Conservation (phyloP, 176 grass and related monocot species). For the Stipa capillata region DNA sequence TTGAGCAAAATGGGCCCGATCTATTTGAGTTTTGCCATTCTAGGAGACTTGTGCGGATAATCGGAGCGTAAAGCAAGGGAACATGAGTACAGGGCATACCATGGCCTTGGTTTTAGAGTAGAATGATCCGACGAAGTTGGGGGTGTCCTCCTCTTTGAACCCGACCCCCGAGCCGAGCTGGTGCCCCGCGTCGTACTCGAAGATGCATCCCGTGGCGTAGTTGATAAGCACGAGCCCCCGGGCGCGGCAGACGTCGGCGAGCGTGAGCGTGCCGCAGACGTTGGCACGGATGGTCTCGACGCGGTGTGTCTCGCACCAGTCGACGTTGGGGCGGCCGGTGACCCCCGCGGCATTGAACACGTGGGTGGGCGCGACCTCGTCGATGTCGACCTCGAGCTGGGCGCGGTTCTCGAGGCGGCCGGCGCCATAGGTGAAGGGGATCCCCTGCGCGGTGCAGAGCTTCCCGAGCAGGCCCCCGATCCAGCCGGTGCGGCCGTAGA, state of each 20-base stretch:
- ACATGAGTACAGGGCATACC: conserved; percentile 17
- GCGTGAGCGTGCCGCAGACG: conserved; percentile 76
- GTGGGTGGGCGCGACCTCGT: conserved; percentile 45
- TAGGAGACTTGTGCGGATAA: background rate
- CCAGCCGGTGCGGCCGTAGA: conserved; percentile 84
- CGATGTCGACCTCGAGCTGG: conserved; percentile 53
- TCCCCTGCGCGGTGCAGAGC: conserved; percentile 52
- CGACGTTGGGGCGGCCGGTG: conserved; percentile 84
- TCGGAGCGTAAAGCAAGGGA: background rate
- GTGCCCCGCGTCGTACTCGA: conserved; percentile 69
- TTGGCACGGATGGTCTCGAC: conserved; percentile 73
- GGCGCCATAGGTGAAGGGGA: conserved; percentile 55
- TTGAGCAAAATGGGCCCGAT: background rate
- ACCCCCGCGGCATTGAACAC: conserved; percentile 89
- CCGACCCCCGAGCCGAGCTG: conserved; percentile 56
- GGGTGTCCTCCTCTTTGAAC: conserved; percentile 82
- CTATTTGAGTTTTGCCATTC: background rate
- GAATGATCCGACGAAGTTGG: conserved; percentile 83
- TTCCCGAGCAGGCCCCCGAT: conserved; percentile 66
- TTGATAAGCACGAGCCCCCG: conserved; percentile 61
- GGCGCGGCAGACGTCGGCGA: conserved; percentile 70
- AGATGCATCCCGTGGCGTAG: conserved; percentile 85
- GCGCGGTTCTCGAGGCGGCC: conserved; percentile 67
- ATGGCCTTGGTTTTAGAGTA: conserved; percentile 94
- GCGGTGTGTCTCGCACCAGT: conserved; percentile 83